Evolutionary conservation across 805 yeast species (phyloP).

Genomic region (Saccharomycopsis amapae): DNA sequence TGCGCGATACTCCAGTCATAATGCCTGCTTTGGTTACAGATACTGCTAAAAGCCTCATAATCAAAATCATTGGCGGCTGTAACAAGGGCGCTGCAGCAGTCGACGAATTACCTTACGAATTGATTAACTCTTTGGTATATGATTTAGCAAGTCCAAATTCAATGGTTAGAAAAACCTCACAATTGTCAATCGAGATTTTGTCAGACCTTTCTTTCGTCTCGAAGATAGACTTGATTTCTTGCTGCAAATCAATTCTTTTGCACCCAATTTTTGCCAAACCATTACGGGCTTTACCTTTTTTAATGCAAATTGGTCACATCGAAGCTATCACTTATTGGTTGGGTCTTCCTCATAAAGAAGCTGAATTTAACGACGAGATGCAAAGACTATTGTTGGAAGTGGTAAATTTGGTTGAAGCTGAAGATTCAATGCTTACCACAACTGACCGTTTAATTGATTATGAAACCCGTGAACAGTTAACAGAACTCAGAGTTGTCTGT

Average conservation of each 20-base stretch:
- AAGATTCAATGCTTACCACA: constrained; percentile 88
- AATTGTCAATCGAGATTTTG: constrained; percentile 56
- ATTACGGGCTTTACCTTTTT: constrained; percentile 90
- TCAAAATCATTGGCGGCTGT: constrained; percentile 58
- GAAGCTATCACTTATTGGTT: constrained; percentile 95
- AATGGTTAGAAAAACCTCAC: constrained; percentile 76
- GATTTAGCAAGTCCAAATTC: constrained; percentile 87
- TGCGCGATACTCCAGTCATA: constrained; percentile 83
- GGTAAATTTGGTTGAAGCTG: constrained; percentile 91
- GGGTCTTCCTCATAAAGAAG: constrained; percentile 69
- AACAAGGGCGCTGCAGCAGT: constrained; percentile 55
- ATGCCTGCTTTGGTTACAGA: constrained; percentile 76
- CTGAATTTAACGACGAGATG: constrained; percentile 83
- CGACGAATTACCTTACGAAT: constrained; percentile 55
- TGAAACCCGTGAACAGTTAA: constrained; percentile 80
- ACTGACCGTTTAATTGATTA: constrained; percentile 81
- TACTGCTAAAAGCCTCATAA: constrained; percentile 61
- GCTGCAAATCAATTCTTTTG: constrained; percentile 73
- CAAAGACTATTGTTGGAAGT: constrained; percentile 84
- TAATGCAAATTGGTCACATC: constrained; percentile 97
- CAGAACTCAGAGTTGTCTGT: constrained; percentile 84
- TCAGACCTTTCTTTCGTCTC: constrained; percentile 66
- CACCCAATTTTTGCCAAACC: constrained; percentile 98
- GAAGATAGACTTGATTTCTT: constrained; percentile 66
- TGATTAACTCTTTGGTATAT: constrained; percentile 84